These are phyloP conservation scores for Cadophora sp. DNA, from an alignment of 2,329 filamentous ascomycete species.

Conservation along the genomic window DNA sequence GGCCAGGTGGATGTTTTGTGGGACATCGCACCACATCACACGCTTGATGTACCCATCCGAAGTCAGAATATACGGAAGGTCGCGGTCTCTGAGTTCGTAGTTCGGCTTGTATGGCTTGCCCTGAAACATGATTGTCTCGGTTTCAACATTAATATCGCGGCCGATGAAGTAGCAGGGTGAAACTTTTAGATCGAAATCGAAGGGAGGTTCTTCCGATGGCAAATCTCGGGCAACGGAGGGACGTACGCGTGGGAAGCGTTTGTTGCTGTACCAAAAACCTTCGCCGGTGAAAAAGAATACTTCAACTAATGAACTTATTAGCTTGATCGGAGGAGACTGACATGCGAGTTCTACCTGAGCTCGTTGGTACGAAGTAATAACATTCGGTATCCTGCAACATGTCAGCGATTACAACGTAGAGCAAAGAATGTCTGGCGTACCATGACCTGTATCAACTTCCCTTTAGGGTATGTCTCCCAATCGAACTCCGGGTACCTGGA, in stretches of 20 bases:
- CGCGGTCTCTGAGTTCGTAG: neutral
- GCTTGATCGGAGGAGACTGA: neutral
- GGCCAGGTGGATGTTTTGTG: neutral
- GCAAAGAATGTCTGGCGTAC: neutral
- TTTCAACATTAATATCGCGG: constrained; percentile 5
- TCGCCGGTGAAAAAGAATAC: constrained; percentile 5
- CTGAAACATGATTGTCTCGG: neutral
- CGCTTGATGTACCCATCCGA: neutral
- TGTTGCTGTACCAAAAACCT: constrained; percentile 17
- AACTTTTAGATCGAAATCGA: no score
- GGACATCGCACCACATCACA: neutral
- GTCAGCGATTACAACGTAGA: neutral
- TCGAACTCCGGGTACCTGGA: neutral
- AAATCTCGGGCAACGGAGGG: neutral
- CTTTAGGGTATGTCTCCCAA: neutral
- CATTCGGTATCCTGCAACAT: neutral
- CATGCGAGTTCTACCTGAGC: neutral
- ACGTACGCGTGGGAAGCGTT: constrained; percentile 11
- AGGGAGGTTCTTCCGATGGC: neutral
- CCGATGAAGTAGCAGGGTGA: constrained; percentile 7
- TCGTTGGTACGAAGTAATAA: neutral
- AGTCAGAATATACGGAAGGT: neutral
- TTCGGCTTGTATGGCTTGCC: neutral
- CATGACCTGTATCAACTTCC: neutral
- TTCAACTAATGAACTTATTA: neutral